Base-by-base conservation (phyloP, 495 filamentous ascomycete genomes). In the Neurospora pannonica region DNA sequence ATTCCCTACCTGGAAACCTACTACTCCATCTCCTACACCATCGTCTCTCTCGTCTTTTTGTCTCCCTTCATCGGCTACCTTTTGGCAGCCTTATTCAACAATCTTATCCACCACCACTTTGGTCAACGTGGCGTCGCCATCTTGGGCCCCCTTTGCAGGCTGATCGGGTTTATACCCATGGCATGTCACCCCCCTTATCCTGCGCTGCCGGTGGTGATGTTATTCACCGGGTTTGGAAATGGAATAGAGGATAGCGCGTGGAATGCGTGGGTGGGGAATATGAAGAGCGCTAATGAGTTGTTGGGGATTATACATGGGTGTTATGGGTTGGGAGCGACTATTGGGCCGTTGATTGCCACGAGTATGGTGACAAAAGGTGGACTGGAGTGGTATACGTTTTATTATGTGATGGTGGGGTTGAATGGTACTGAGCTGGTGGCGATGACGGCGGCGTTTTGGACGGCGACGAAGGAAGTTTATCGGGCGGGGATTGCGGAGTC, bases 201-300 rank as follows among this genome's bases (percentile, higher is more conserved):
- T 0, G 91, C 90, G 5, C 86, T 97, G 8, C 91, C 93, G 38
- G 79, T 90, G n/a, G 86, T 89, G 7, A 92, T 93, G 79, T 86
- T 92, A 75, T 78, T 95, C 38, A 82, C 89, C 4, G 94, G 94
- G 0, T 89, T 92, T 70, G 94, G 93, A 4, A 87, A 90, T 73
- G 93, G 92, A 8, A 81, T 92, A 71, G 88, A 89, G 70, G 87
- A 96, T 70, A 90, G 91, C 0, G 87, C 90, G 36, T 94, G 91
- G 84, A 97, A 97, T 78, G 91, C 94, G 2, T 97, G 93, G 85
- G 89, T 92, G 73, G 93, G 93, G 8, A 94, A 93, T 75, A 88
- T 97, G 78, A 86, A 88, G 19, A 88, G 88, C 36, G 84, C 89
- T 5, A 94, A 93, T 70, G 90, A 91, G 70, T 83, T 92, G 15